These are phyloP conservation scores for Blastobotrys parvus DNA, from an alignment of 805 yeast genomes.

Conservation along the genomic window DNA sequence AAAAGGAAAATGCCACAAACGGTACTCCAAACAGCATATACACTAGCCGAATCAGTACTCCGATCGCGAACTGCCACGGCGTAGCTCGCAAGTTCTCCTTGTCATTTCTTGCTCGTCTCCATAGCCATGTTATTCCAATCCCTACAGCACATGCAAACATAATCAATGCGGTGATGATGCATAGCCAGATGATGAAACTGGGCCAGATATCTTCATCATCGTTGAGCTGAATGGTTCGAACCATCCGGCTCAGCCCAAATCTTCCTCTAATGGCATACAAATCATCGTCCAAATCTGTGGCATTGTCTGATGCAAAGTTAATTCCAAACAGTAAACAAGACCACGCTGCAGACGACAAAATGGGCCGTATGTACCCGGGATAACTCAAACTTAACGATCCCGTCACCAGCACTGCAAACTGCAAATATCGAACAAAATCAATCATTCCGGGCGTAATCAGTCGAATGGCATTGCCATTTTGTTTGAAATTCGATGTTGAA, in stretches of 20 bases:
- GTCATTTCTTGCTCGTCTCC: constrained; percentile 8
- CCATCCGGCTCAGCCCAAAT: constrained; percentile 20
- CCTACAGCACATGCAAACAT: constrained; percentile 5
- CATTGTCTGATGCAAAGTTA: constrained; percentile 11
- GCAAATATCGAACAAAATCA: constrained; percentile 45
- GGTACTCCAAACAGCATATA: constrained; percentile 24
- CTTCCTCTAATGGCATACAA: constrained; percentile 8
- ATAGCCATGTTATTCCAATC: constrained; percentile 4
- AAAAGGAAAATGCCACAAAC: constrained; percentile 22
- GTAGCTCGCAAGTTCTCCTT: constrained; percentile 17
- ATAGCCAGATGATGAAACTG: constrained; percentile 25
- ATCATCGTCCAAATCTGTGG: constrained; percentile 7
- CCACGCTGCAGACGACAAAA: constrained; percentile 46
- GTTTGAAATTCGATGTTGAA: constrained; percentile 51
- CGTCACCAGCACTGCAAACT: constrained; percentile 49
- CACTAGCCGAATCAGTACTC: constrained; percentile 21
- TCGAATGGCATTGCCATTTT: constrained; percentile 46
- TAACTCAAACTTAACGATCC: constrained; percentile 43
- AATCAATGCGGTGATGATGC: constrained; percentile 18
- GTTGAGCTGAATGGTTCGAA: constrained; percentile 17
- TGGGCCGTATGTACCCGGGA: constrained; percentile 57
- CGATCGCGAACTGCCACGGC: constrained; percentile 20
- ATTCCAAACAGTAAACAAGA: constrained; percentile 37
- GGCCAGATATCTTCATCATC: constrained; percentile 28
- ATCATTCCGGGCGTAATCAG: constrained; percentile 43